phyloP scores from a whole-genome alignment of 2,329 filamentous ascomycete genomes.

The Fonsecaea pedrosoi region DNA sequence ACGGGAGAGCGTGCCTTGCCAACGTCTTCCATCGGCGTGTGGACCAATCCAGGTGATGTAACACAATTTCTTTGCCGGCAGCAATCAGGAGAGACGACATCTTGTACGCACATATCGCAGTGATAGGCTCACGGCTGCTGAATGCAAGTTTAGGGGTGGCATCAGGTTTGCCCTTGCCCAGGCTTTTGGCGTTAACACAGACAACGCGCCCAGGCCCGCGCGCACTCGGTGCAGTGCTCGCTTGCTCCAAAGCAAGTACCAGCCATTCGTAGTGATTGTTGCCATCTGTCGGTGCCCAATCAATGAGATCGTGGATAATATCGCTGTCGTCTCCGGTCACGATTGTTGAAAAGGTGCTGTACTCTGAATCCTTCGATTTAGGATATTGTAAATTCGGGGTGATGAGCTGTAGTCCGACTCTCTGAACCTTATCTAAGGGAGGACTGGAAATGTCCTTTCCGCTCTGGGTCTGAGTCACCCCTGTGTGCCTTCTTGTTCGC shows the following conservation, averaged over 20 bases:
- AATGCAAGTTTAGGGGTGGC: conserved; percentile 26
- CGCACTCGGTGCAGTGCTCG: conserved; percentile 6
- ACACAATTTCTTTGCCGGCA: conserved; percentile 52
- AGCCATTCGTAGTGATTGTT: conserved; percentile 37
- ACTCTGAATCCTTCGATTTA: not conserved
- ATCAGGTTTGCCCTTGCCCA: conserved; percentile 25
- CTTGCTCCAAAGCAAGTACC: conserved; percentile 36
- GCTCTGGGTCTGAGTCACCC: not conserved
- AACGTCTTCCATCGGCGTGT: conserved; percentile 51
- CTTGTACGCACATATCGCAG: conserved; percentile 48
- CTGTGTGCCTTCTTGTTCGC: not conserved
- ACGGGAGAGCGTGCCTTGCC: conserved; percentile 53
- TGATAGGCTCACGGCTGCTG: conserved; percentile 26
- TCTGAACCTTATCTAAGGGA: conserved; percentile 17
- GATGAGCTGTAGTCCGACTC: conserved; percentile 26
- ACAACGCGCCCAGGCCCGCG: conserved; percentile 29
- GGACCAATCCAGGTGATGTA: conserved; percentile 52
- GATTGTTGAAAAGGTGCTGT: conserved; percentile 19
- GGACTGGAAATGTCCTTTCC: conserved; percentile 2
- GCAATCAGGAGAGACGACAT: conserved; percentile 54
- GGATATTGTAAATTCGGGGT: conserved; percentile 19
- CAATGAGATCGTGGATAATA: conserved; percentile 34
- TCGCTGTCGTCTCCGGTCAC: conserved; percentile 33
- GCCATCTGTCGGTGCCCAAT: conserved; percentile 36
- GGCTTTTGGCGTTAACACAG: conserved; percentile 35